Base-by-base conservation (phyloP, 192 early-diverging fungal genomes). In the Umbelopsis isabellina region DNA sequence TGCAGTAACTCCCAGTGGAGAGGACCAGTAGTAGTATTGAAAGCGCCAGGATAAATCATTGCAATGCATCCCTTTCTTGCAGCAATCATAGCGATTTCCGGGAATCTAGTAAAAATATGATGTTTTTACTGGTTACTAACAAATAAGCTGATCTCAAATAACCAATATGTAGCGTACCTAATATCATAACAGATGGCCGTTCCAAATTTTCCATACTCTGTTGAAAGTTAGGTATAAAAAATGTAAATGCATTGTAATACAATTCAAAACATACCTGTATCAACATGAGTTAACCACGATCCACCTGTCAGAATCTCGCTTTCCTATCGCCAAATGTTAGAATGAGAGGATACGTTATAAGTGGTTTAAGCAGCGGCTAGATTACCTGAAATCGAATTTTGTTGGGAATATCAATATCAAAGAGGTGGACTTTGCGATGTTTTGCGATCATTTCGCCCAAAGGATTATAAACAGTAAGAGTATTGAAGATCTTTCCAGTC, bases 171-270 rank as follows among this genome's bases (percentile, higher is more conserved):
- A 49, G 1, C 45, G 5, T 66, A 72, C 68, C 94, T 79, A 13
- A 99, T 92, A 68, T 99, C 97, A 78, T 99, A 99, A 77, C 97
- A 99, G 46, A 99, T 98, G 2, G 90, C 97, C 15, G 98, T 77
- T 15, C 96, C 96, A 69, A 99, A 86, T 67, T 85, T 88, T 25
- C 96, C 97, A 77, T 89, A 94, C 22, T 83, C 84, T 85, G 70
- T 70, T 18, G 25, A 53, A 25, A 9, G 37, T 41, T 10, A 41
- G n/a, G 22, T 48, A 16, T 3, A 21, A 35, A n/a, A 9, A 55
- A 53, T 25, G 2, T 1, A 44, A 13, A 22, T 22, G 1, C 23
- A 66, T 33, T 68, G 21, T n/a, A 16, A 5, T 55, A n/a, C 16
- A 35, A 11, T 49, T 12, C 7, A 33, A 47, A 12, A 61, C 51